phyloP scores from a whole-genome alignment of 2,329 filamentous ascomycete genomes.

The Penicillium sp. region DNA sequence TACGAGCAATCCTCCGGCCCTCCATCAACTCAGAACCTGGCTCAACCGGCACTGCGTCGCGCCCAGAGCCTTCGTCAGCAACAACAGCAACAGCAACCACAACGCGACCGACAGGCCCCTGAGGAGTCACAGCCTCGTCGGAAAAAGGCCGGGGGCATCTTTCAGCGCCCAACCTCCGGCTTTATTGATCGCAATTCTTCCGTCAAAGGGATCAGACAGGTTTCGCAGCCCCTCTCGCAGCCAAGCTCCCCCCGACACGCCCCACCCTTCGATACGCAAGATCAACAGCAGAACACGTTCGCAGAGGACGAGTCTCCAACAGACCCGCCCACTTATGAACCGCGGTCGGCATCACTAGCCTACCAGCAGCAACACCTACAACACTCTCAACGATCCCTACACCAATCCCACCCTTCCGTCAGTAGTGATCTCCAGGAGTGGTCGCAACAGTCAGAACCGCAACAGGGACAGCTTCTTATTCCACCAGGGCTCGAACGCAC shows the following conservation, averaged over 20 bases:
- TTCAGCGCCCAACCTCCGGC: conserved; percentile 25
- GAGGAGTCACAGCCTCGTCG: conserved; percentile 27
- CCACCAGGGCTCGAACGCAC: conserved; percentile 22
- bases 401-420: not conserved
- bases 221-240: conserved; percentile 21
- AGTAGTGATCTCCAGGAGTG: conserved; percentile 11
- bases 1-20: conserved; percentile 7
- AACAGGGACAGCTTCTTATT: conserved; percentile 11
- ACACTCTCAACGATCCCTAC: conserved; percentile 7
- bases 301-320: conserved; percentile 12
- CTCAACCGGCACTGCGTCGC: conserved; percentile 15
- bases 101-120: conserved; percentile 19
- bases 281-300: conserved; percentile 4
- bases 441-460: conserved; percentile 20
- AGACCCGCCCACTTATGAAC: conserved; percentile 8
- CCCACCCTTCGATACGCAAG: not conserved
- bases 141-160: conserved; percentile 16
- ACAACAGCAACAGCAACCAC: conserved; percentile 15
- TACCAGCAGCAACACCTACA: conserved; percentile 18
- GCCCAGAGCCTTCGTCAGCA: conserved; percentile 30
- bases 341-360: conserved; percentile 10
- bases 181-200: conserved; percentile 30
- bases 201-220: conserved; percentile 20
- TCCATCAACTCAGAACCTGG: not conserved
- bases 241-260: conserved; percentile 19